Percentiles rank a stretch among this genome's conserved stretches.
Conservation (phyloP, 371 early-diverging fungal genomes). For the Pancytospora philotis region DNA sequence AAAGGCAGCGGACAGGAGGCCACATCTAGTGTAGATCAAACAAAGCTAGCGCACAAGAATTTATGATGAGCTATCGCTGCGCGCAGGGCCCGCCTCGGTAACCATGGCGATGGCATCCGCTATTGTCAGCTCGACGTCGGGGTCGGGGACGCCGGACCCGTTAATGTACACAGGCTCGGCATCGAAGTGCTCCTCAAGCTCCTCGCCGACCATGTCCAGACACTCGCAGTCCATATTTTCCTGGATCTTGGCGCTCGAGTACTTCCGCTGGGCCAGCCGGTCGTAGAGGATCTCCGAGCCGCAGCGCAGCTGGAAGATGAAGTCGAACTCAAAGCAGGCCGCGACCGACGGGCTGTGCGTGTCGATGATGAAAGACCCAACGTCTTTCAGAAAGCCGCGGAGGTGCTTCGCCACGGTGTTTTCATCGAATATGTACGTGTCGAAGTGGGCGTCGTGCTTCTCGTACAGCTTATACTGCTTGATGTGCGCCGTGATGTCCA, state of each 20-base stretch:
- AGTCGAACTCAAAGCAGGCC: conserved; percentile 69
- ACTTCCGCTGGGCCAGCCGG: conserved; percentile 72
- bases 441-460: conserved; percentile 72
- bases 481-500: conserved; percentile 76
- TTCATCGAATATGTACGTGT: conserved; percentile 77
- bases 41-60: too few species aligned
- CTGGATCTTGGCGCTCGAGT: conserved; percentile 71
- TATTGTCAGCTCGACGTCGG: too few species aligned
- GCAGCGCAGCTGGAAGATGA: conserved; percentile 75
- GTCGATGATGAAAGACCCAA: conserved; percentile 50
- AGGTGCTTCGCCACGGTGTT: conserved; percentile 65
- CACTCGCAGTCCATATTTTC: conserved; percentile 94
- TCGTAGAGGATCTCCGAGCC: conserved; percentile 69
- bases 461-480: conserved; percentile 73
- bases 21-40: too few species aligned
- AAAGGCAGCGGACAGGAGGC: too few species aligned
- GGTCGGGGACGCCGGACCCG: too few species aligned
- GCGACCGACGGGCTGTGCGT: conserved; percentile 54
- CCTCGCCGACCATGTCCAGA: conserved; percentile 83
- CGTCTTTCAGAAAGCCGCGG: conserved; percentile 27
- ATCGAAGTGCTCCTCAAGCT: conserved; percentile 72
- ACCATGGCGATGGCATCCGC: too few species aligned
- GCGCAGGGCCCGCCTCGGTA: too few species aligned
- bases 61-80: too few species aligned
- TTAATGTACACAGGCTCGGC: too few species aligned